Evolutionary conservation across 2,329 filamentous ascomycete genomes (phyloP).

Genomic region (Calonectria pauciramosa): DNA sequence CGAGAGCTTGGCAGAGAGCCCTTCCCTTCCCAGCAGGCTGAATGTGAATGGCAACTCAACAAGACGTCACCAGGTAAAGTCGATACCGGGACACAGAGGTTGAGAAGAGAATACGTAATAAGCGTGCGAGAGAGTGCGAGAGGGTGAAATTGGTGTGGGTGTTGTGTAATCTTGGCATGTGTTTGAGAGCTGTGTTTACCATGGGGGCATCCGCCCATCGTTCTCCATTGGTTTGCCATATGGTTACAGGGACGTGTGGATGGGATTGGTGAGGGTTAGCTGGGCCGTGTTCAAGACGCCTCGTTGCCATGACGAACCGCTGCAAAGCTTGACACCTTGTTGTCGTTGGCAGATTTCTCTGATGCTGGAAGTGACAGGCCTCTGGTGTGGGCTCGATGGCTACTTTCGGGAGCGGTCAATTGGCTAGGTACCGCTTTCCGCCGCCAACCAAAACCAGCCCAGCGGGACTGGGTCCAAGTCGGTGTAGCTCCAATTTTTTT

Average conservation of each 20-base stretch:
- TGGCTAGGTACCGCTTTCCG: constrained; percentile 11
- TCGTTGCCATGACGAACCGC: constrained; percentile 44
- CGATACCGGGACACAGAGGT: not conserved
- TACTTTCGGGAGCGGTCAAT: constrained; percentile 17
- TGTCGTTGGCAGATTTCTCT: not conserved
- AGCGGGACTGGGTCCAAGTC: constrained; percentile 20
- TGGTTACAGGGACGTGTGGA: not conserved
- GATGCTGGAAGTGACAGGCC: not conserved
- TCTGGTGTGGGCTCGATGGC: not conserved
- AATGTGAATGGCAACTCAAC: not conserved
- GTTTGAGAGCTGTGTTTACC: constrained; percentile 14
- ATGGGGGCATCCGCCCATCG: not conserved
- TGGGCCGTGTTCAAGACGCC: constrained; percentile 11
- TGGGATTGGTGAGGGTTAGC: not conserved
- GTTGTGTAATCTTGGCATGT: constrained; percentile 11
- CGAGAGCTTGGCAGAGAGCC: not conserved
- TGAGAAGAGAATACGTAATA: constrained; percentile 2
- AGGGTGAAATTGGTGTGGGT: constrained; percentile 6
- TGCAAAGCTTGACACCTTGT: constrained; percentile 31
- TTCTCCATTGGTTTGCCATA: not conserved
- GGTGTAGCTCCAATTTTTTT: constrained; percentile 16
- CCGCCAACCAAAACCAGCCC: constrained; percentile 18
- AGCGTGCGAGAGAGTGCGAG: not conserved
- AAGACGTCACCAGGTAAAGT: not conserved
- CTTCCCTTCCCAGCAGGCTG: not conserved